phyloP scores from a whole-genome alignment of 768 basidiomycete genomes.

The Termitomyces sp. region DNA sequence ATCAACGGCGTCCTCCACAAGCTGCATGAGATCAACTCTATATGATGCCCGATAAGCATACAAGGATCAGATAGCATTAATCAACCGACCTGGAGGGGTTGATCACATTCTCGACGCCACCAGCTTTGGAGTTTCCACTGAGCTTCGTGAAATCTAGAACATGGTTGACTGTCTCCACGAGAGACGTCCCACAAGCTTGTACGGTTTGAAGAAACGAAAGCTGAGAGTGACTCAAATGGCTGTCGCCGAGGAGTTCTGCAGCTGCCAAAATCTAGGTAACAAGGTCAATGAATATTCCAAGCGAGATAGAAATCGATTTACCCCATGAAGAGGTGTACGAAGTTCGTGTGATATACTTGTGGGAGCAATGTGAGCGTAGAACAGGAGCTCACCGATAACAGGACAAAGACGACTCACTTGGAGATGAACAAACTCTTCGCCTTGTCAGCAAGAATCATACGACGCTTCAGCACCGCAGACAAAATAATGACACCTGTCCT shows the following conservation, averaged over 20 bases:
- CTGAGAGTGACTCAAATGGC: conserved; percentile 77
- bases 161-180: conserved; percentile 96
- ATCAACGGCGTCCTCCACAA: conserved; percentile 88
- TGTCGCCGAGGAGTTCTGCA: conserved; percentile 88
- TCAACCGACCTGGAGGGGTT: conserved; percentile 58
- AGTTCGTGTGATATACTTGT: conserved; percentile 86
- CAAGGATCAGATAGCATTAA: not conserved
- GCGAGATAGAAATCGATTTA: conserved; percentile 30
- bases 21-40: conserved; percentile 74
- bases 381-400: not conserved
- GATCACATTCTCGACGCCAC: conserved; percentile 76
- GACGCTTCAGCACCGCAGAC: conserved; percentile 86
- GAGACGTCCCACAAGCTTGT: conserved; percentile 91
- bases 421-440: conserved; percentile 92
- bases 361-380: not conserved
- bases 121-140: conserved; percentile 79
- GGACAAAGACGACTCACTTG: conserved; percentile 50
- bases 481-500: conserved; percentile 80
- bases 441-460: conserved; percentile 94
- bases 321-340: conserved; percentile 89
- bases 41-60: conserved; percentile 4
- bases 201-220: conserved; percentile 88
- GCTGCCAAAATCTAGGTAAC: conserved; percentile 74
- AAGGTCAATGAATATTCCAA: conserved; percentile 9
- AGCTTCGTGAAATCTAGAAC: conserved; percentile 96